Evolutionary conservation across 306 rosid species (phyloP).

Genomic region (Trichosanthes cucumerina): DNA sequence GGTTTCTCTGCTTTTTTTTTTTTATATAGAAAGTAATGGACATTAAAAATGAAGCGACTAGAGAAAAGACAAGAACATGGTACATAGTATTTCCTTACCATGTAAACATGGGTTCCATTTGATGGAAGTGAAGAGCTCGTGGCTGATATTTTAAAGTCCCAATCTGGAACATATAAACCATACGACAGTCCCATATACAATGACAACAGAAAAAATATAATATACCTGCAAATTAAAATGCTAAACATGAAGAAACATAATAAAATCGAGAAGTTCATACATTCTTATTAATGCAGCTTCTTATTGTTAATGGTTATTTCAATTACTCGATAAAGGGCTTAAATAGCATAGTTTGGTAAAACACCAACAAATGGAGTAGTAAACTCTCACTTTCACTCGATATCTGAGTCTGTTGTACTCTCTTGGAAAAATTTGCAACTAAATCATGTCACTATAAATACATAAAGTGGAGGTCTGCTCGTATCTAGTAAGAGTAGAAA

Average conservation of each 20-base stretch:
- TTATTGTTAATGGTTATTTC: background rate
- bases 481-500: background rate
- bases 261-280: background rate
- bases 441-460: background rate
- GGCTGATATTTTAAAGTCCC: conserved; percentile 49
- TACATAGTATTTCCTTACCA: conserved; percentile 32
- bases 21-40: background rate
- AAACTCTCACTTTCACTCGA: background rate
- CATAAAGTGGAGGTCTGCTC: background rate
- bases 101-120: conserved; percentile 31
- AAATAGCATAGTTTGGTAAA: background rate
- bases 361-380: background rate
- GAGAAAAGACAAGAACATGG: conserved; percentile 1
- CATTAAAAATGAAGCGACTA: background rate
- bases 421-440: background rate
- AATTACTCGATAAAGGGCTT: background rate
- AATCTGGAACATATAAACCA: conserved; percentile 85
- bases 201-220: conserved; percentile 40
- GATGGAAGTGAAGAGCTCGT: conserved; percentile 30
- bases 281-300: background rate
- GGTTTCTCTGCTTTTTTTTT: background rate
- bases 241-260: background rate
- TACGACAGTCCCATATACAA: conserved; percentile 49
- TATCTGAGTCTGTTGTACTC: background rate
- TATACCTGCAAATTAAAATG: conserved; percentile 36